Conservation (phyloP, 2,329 filamentous ascomycete genomes). For the Ophiocordyceps polyrhachis-furcata region DNA sequence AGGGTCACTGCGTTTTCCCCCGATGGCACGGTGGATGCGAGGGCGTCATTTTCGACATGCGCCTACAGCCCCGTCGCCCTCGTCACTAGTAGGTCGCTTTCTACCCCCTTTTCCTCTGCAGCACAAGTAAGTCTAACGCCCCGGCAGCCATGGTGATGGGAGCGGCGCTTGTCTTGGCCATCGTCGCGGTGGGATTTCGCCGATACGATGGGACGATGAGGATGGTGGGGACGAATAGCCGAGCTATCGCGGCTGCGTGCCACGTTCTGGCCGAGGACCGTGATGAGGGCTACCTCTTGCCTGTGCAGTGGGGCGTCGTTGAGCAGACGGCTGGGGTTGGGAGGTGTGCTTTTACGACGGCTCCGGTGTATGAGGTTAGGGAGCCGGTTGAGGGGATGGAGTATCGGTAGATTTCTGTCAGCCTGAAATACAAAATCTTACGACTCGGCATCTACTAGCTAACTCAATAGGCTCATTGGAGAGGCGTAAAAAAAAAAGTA, state of each 20-base stretch:
- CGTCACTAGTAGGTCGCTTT: background rate
- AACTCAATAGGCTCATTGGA: too few species aligned
- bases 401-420: background rate
- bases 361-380: background rate
- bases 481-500: too few species aligned
- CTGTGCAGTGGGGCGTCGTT: background rate
- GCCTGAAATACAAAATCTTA: too few species aligned
- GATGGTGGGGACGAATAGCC: background rate
- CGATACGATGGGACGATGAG: background rate
- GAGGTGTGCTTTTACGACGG: background rate
- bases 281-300: background rate
- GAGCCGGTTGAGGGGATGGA: background rate
- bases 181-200: background rate
- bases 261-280: background rate
- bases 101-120: background rate
- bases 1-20: background rate
- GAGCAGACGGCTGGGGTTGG: background rate
- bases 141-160: background rate
- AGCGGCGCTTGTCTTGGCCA: background rate
- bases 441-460: too few species aligned
- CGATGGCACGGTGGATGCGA: background rate
- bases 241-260: background rate
- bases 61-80: background rate
- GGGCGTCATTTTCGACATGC: background rate
- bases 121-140: background rate